Base-by-base conservation (phyloP, 805 yeast species). In the Zygoascus bituminiphila region DNA sequence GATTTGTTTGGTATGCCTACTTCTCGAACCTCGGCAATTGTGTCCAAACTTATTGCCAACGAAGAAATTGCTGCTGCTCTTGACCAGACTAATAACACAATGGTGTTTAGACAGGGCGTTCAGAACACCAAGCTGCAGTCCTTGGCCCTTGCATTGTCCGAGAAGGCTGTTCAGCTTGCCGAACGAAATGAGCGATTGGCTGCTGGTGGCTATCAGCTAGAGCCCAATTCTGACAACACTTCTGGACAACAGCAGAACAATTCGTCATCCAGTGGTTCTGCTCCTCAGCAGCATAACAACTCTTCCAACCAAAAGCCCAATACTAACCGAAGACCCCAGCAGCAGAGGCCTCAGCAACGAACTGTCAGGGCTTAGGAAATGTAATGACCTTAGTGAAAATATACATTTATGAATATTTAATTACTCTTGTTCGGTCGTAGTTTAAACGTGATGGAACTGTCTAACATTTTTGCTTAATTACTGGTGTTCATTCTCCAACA, bases 111-210 rank as follows among this genome's bases (percentile, higher is more conserved):
- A 49, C 79, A 79, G 58, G 89, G 85, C 56, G 85, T 80, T 46
- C 95, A 85, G 63, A 77, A 88, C 57, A 75, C 93, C 52, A 83
- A 80, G 63, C 76, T 91, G 67, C 96, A 91, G 74, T 88, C 84
- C 64, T 76, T 91, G 61, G 94, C 96, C 19, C 72, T 88, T 54
- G 78, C 82, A 42, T 75, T 93, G 70, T 84, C 87, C 54, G 96
- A 88, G 53, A 84, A 83, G 74, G 82, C 85, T 46, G 76, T 76
- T 49, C 79, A 82, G 60, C 75, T 88, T 57, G 77, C 84, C 48
- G 96, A 88, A 66, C 80, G 86, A 71, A 87, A 86, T 64, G 95
- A 87, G 67, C 81, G 87, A 65, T 75, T 87, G 46, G 84, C 86
- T 47, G 77, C 84, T 42, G 85, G 87, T 57, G 93, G 89, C 41